A percentile compares a stretch with the other conserved stretches of the same genome.
phyloP scores from a whole-genome alignment of 768 basidiomycete genomes.

The Mycena haematopus region DNA sequence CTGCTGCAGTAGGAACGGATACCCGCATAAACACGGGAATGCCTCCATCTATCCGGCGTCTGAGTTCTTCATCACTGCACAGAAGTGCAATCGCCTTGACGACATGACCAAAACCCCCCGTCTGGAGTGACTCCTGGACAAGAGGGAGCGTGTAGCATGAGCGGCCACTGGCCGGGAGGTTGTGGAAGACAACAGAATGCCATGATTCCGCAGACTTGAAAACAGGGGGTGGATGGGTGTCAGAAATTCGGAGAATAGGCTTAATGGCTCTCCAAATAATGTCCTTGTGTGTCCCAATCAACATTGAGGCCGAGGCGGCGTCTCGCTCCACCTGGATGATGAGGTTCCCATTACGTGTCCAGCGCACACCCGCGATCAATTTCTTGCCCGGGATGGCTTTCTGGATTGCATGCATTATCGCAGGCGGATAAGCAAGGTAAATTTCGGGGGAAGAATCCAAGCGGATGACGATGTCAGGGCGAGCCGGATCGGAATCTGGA shows the following conservation, averaged over 20 bases:
- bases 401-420: no score
- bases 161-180: not conserved
- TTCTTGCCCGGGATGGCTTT: not conserved
- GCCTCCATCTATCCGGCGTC: not conserved
- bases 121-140: not conserved
- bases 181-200: constrained; percentile 5
- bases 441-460: not conserved
- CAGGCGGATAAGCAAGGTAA: no score
- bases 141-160: not conserved
- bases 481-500: no score
- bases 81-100: constrained; percentile 3
- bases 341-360: constrained; percentile 2
- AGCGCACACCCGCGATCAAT: not conserved
- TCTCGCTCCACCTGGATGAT: not conserved
- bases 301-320: not conserved
- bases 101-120: not conserved
- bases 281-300: not conserved
- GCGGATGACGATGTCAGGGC: not conserved
- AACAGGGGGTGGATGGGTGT: not conserved
- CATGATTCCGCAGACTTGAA: not conserved
- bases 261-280: not conserved
- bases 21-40: not conserved
- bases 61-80: not conserved
- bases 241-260: not conserved
- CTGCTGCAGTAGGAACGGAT: not conserved